These are phyloP conservation scores for Coleophoma eucalyptorum DNA, from an alignment of 2,329 filamentous ascomycete genomes.

Conservation along the genomic window DNA sequence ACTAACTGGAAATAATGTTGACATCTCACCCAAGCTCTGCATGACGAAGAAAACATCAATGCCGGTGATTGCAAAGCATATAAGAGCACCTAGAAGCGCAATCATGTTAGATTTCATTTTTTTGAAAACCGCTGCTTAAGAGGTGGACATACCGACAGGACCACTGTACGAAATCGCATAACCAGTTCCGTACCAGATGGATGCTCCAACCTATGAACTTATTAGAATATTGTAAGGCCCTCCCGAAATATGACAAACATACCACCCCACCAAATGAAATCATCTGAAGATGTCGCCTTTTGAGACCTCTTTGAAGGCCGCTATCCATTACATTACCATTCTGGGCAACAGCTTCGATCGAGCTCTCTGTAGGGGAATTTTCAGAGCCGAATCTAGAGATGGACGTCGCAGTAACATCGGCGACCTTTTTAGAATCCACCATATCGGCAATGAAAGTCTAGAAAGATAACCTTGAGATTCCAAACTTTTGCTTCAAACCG, in stretches of 20 bases:
- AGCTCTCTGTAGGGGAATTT: too few relatives aligned
- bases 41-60: slow-evolving; percentile 32
- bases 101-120: slow-evolving; percentile 46
- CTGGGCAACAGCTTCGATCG: background rate
- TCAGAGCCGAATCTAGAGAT: too few relatives aligned
- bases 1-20: slow-evolving; percentile 32
- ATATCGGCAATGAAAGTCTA: too few relatives aligned
- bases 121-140: slow-evolving; percentile 48
- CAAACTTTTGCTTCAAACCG: too few relatives aligned
- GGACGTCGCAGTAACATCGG: too few relatives aligned
- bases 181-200: slow-evolving; percentile 1
- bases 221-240: background rate
- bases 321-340: background rate
- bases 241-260: too few relatives aligned
- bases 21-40: slow-evolving; percentile 53
- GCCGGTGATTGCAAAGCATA: background rate
- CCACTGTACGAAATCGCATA: background rate
- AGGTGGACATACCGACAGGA: slow-evolving; percentile 21
- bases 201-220: background rate
- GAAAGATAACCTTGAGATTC: too few relatives aligned
- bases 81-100: slow-evolving; percentile 28
- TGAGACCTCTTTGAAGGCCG: slow-evolving; percentile 41
- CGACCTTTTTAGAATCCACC: too few relatives aligned
- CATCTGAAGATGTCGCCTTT: slow-evolving; percentile 49
- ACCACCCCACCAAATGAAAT: slow-evolving; percentile 57